Percentiles rank a stretch among this genome's conserved stretches.
These are phyloP conservation scores for Carpinus fangiana DNA, from an alignment of 306 rosid species.

Conservation along the genomic window DNA sequence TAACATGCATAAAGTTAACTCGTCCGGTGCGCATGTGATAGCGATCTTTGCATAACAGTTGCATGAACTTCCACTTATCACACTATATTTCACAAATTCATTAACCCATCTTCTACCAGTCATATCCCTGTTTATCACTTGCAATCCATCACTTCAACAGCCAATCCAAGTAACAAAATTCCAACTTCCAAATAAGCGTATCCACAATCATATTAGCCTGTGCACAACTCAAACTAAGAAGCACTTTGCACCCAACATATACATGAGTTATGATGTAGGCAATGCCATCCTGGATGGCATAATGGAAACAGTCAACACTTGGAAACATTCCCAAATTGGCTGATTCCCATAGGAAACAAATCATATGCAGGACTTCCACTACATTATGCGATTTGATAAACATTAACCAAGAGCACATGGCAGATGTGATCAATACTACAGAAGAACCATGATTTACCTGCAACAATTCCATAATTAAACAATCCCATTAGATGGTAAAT, in stretches of 20 bases:
- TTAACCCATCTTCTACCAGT: conserved; percentile 22
- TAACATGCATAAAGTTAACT: conserved; percentile 3
- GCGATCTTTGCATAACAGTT: conserved; percentile 8
- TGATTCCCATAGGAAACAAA: conserved; percentile 47
- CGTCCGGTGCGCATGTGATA: conserved; percentile 21
- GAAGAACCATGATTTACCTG: conserved; percentile 78
- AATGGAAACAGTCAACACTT: conserved; percentile 43
- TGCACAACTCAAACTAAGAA: conserved; percentile 34
- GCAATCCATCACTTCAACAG: conserved; percentile 21
- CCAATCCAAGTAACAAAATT: conserved; percentile 31
- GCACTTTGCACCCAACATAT: conserved; percentile 34
- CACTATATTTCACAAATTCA: conserved; percentile 9
- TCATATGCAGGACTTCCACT: conserved; percentile 35
- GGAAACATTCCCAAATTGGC: conserved; percentile 52
- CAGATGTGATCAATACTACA: conserved; percentile 46
- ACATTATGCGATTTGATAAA: conserved; percentile 28
- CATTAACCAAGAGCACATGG: conserved; percentile 34
- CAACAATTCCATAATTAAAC: conserved; percentile 22
- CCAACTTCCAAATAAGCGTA: conserved; percentile 38
- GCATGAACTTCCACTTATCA: conserved; percentile 18
- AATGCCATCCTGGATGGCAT: conserved; percentile 55
- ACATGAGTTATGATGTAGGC: conserved; percentile 43
- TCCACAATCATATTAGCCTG: conserved; percentile 32
- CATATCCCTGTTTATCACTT: conserved; percentile 24
- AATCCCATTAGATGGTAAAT: conserved; percentile 10